A percentile compares a stretch with the other conserved stretches of the same genome.
These are phyloP conservation scores for Cardamine chenopodiifolia DNA, from an alignment of 345 rosid genomes.

Conservation along the genomic window DNA sequence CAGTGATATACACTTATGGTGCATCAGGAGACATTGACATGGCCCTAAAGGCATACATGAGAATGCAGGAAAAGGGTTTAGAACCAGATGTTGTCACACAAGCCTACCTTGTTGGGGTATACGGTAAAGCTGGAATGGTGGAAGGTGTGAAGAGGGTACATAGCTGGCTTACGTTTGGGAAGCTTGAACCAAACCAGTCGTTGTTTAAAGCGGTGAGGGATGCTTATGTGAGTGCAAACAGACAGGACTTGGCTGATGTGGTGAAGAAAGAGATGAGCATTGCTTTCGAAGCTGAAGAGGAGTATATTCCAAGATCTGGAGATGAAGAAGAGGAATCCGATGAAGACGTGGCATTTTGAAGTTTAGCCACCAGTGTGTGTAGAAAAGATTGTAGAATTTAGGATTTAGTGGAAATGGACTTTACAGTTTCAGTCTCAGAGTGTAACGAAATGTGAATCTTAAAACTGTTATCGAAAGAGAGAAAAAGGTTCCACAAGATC, in stretches of 20 bases:
- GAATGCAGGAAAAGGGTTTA: constrained; percentile 76
- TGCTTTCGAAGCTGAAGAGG: constrained; percentile 47
- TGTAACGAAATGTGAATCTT: constrained; percentile 24
- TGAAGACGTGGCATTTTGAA: constrained; percentile 34
- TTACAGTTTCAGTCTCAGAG: constrained; percentile 15
- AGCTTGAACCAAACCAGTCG: constrained; percentile 56
- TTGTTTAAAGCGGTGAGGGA: constrained; percentile 65
- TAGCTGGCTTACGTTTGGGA: constrained; percentile 57
- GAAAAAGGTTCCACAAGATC: background rate
- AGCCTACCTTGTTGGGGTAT: constrained; percentile 63
- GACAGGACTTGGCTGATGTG: constrained; percentile 68
- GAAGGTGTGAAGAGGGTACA: constrained; percentile 82
- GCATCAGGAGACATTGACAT: constrained; percentile 63
- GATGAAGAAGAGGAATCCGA: constrained; percentile 27
- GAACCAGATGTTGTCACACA: constrained; percentile 75
- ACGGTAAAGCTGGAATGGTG: constrained; percentile 83
- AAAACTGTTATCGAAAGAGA: constrained; percentile 16
- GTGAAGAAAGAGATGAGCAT: constrained; percentile 68
- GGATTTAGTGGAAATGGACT: constrained; percentile 22
- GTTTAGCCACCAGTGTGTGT: constrained; percentile 23
- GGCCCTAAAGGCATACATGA: constrained; percentile 71
- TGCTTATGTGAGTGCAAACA: constrained; percentile 61
- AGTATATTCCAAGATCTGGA: constrained; percentile 21
- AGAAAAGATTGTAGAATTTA: constrained; percentile 29
- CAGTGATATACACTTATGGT: constrained; percentile 62